Evolutionary conservation across 2,329 filamentous ascomycete genomes (phyloP), one percentile per base, ranked within the genome.

Genomic region (Verticillium tricorpus): DNA sequence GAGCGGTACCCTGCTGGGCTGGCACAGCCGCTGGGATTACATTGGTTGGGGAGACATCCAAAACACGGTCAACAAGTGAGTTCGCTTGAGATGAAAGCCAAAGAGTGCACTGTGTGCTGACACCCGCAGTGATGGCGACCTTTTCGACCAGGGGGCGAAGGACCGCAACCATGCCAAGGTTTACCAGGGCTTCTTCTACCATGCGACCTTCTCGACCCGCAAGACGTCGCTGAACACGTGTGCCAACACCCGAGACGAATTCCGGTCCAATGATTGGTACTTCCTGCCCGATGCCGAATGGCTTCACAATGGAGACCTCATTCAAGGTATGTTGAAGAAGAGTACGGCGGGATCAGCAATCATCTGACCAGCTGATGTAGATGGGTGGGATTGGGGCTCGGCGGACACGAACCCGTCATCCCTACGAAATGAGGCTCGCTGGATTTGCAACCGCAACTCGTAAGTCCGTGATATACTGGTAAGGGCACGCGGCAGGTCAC

Each of bases 51-150:
- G 63, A 6, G 62, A 65, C 25, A 61, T 69, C 25, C 61, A 69
- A 31, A 64, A 67, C 19, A 68, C 66, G 1, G 67, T 68, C 17
- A 64, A 69, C 25, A 58, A 63, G 64, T 67, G 63, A n/a, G 64
- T 50, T 6, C 2, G 12, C 5, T 15, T 15, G 45, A 37, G 3
- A 35, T 8, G 58, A 37, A 52, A 12, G 5, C 12, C 5, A 39
- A 32, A 63, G 64, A 22, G 12, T 54, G 11, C 19, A 61, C 11
- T 61, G 65, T 22, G 64, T 62, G 64, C 37, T 61, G 39, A 61
- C 57, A 37, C 64, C 64, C 39, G n/a, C 62, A 67, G 50, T 19
- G 17, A 45, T 19, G 39, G 39, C 17, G 39, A 45, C 14, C 39
- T 45, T 5, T 45, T 45, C 39, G 39, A 45, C 8, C 39, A 45